Conservation (phyloP, 345 rosid species). For the Eucalyptus curtisii region DNA sequence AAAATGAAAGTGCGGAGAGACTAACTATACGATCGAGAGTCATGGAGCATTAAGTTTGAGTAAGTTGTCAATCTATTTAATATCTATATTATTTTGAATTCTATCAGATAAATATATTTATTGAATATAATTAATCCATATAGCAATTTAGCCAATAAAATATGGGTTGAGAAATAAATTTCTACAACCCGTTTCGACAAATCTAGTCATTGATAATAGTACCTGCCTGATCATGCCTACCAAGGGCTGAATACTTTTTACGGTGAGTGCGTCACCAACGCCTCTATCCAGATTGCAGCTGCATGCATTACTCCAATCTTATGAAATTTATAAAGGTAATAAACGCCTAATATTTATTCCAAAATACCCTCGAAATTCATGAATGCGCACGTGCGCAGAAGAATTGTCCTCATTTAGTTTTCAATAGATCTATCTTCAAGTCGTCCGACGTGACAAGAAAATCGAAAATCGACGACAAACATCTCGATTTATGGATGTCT, state of each 20-base stretch:
- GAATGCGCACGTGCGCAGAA: no score
- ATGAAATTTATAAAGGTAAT: background rate
- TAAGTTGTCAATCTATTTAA: background rate
- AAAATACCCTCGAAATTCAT: background rate
- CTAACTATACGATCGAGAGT: no score
- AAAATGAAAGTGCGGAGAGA: no score
- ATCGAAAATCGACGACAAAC: background rate
- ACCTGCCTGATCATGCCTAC: fast-evolving
- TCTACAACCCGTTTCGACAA: fast-evolving
- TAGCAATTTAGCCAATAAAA: no score
- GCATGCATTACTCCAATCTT: background rate
- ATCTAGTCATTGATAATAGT: background rate
- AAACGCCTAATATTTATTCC: background rate
- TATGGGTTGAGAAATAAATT: no score
- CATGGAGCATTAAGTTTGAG: fast-evolving
- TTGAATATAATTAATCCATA: no score
- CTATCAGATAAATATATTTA: fast-evolving
- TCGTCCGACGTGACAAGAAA: background rate
- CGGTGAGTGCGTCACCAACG: background rate
- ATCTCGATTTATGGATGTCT: background rate
- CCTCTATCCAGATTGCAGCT: fast-evolving
- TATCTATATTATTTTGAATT: fast-evolving
- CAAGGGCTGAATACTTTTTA: background rate
- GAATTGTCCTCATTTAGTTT: background rate
- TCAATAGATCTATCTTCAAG: background rate